Conservation (phyloP, 495 filamentous ascomycete species). For the Parachaetomium inaequale region DNA sequence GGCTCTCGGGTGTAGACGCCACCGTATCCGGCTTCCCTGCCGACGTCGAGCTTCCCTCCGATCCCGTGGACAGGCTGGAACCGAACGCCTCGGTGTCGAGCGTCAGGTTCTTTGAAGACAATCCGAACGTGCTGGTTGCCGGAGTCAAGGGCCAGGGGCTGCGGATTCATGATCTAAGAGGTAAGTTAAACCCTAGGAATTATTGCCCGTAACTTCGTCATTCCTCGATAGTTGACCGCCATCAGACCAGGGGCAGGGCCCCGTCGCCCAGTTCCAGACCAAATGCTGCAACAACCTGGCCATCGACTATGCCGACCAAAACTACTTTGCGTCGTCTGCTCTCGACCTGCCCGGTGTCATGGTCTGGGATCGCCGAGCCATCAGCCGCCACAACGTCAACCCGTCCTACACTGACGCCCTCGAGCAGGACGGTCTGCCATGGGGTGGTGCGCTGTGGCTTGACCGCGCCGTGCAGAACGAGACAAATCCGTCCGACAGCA, state of each 20-base stretch:
- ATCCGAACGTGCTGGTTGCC: conserved; percentile 75
- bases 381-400: conserved; percentile 45
- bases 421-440: conserved; percentile 48
- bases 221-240: background rate
- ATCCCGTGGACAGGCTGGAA: conserved; percentile 69
- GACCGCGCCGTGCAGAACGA: conserved; percentile 57
- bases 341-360: conserved; percentile 66
- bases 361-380: conserved; percentile 83
- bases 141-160: conserved; percentile 84
- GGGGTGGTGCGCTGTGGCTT: conserved; percentile 63
- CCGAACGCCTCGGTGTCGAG: conserved; percentile 84
- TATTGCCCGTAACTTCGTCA: background rate
- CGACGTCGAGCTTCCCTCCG: conserved; percentile 41
- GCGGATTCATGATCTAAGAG: conserved; percentile 86
- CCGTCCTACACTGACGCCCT: conserved; percentile 46
- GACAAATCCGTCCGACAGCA: conserved; percentile 41
- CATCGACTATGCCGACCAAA: conserved; percentile 84
- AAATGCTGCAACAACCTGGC: conserved; percentile 86
- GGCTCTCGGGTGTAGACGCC: conserved; percentile 49
- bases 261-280: conserved; percentile 62
- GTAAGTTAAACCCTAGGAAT: no score
- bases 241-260: conserved; percentile 31
- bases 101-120: conserved; percentile 83
- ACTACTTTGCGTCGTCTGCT: conserved; percentile 90
- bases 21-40: conserved; percentile 36